phyloP scores from a whole-genome alignment of 1,284 basidiomycete species.

The Malassezia arunalokei region DNA sequence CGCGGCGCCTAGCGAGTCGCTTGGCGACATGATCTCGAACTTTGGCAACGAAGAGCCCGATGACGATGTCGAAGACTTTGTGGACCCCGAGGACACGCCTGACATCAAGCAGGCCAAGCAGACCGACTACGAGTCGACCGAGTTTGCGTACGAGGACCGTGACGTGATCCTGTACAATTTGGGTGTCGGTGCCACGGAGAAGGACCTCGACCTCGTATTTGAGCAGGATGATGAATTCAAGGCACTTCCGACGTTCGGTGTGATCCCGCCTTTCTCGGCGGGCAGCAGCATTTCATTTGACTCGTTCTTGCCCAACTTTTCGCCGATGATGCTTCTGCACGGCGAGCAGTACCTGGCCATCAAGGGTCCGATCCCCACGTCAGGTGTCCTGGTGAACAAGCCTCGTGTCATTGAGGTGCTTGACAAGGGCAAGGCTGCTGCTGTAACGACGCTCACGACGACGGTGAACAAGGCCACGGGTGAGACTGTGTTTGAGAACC shows the following conservation, averaged over 20 bases:
- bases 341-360: slow-evolving; percentile 92
- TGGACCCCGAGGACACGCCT: slow-evolving; percentile 71
- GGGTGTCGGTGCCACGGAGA: slow-evolving; percentile 83
- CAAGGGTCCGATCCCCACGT: slow-evolving; percentile 74
- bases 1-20: slow-evolving; percentile 31
- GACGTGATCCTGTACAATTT: slow-evolving; percentile 94
- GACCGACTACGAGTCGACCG: slow-evolving; percentile 37
- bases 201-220: slow-evolving; percentile 81
- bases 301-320: slow-evolving; percentile 78
- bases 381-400: slow-evolving; percentile 67
- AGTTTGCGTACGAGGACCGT: slow-evolving; percentile 61
- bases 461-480: slow-evolving; percentile 52
- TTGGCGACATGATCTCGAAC: slow-evolving; percentile 41
- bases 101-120: slow-evolving; percentile 74
- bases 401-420: slow-evolving; percentile 54
- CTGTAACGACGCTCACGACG: slow-evolving; percentile 24
- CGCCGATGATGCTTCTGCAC: slow-evolving; percentile 87
- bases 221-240: slow-evolving; percentile 78
- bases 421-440: slow-evolving; percentile 42
- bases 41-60: slow-evolving; percentile 28
- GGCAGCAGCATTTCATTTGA: slow-evolving; percentile 52
- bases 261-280: slow-evolving; percentile 71
- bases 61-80: slow-evolving; percentile 49
- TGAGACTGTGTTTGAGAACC: slow-evolving; percentile 77
- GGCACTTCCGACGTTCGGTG: slow-evolving; percentile 83